A percentile compares a stretch with the other conserved stretches of the same genome.
Conservation (phyloP, 768 basidiomycete genomes). For the Tricholoma bakamatsutake region DNA sequence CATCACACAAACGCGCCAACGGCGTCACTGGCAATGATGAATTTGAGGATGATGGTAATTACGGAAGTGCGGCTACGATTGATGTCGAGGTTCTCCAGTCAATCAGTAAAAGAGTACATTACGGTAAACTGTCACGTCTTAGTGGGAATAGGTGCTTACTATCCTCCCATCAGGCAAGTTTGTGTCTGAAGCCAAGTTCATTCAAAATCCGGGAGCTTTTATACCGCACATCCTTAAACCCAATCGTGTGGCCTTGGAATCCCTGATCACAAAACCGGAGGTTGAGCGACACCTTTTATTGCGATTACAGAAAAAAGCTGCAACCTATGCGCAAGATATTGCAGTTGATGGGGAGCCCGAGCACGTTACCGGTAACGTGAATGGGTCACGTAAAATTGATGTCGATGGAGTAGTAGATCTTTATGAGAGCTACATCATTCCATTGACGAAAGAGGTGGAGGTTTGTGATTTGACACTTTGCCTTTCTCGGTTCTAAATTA, state of each 20-base stretch:
- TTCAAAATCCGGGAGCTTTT: constrained; percentile 78
- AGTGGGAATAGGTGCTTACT: not conserved
- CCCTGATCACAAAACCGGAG: constrained; percentile 93
- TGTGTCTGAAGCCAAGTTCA: constrained; percentile 96
- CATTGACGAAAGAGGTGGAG: constrained; percentile 97
- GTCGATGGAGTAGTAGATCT: constrained; percentile 89
- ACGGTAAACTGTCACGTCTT: constrained; percentile 48
- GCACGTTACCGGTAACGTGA: constrained; percentile 29
- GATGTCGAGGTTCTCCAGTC: constrained; percentile 97
- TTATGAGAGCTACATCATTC: constrained; percentile 95
- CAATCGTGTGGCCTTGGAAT: constrained; percentile 73
- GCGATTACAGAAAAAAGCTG: constrained; percentile 81
- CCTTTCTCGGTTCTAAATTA: not conserved
- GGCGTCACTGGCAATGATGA: constrained; percentile 66
- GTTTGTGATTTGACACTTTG: constrained; percentile 35
- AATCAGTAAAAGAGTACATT: constrained; percentile 97
- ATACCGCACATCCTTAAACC: constrained; percentile 85
- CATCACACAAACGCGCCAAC: constrained; percentile 57
- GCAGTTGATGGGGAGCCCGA: constrained; percentile 42
- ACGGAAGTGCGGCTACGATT: constrained; percentile 90
- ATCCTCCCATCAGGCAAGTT: constrained; percentile 75
- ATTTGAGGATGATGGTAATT: constrained; percentile 93
- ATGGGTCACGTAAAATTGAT: constrained; percentile 66
- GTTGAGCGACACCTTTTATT: constrained; percentile 83
- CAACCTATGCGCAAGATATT: constrained; percentile 78